phyloP scores from a whole-genome alignment of 2,329 filamentous ascomycete species.

The Clarireedia monteithiana region DNA sequence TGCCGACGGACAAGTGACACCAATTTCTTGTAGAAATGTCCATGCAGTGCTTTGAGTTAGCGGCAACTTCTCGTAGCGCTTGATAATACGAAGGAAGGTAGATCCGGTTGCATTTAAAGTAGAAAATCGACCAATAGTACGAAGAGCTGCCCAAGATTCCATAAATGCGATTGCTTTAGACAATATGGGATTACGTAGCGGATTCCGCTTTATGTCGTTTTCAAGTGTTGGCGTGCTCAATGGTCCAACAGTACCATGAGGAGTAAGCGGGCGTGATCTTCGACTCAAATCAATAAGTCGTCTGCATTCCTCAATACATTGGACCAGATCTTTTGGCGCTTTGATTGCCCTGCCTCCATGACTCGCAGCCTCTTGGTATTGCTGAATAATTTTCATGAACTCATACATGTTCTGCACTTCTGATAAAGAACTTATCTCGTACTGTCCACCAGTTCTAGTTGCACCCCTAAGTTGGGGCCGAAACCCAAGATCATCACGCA shows the following conservation, averaged over 20 bases:
- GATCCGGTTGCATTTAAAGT: constrained; percentile 55
- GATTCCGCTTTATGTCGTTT: neutral
- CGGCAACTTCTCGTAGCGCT: constrained; percentile 46
- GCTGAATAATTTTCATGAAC: constrained; percentile 39
- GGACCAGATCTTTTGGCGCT: constrained; percentile 8
- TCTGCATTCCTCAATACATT: constrained; percentile 44
- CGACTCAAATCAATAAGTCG: constrained; percentile 45
- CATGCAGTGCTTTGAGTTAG: constrained; percentile 43
- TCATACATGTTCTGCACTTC: constrained; percentile 44
- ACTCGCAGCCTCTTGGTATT: constrained; percentile 11
- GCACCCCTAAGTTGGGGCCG: constrained; percentile 39
- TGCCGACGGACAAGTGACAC: constrained; percentile 64
- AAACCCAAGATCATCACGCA: constrained; percentile 54
- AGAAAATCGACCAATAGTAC: constrained; percentile 44
- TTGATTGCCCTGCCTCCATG: neutral
- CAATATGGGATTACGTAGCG: constrained; percentile 7
- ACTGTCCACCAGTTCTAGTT: constrained; percentile 48
- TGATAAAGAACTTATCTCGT: constrained; percentile 50
- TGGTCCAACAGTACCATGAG: constrained; percentile 41
- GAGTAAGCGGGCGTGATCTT: constrained; percentile 39
- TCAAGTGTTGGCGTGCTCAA: constrained; percentile 16
- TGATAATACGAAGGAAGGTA: constrained; percentile 52
- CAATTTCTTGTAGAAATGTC: constrained; percentile 69
- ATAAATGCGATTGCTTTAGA: constrained; percentile 41
- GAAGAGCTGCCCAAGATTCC: constrained; percentile 56